Evolutionary conservation across 2,329 filamentous ascomycete genomes (phyloP).

Genomic region (Ophiostoma sp.): DNA sequence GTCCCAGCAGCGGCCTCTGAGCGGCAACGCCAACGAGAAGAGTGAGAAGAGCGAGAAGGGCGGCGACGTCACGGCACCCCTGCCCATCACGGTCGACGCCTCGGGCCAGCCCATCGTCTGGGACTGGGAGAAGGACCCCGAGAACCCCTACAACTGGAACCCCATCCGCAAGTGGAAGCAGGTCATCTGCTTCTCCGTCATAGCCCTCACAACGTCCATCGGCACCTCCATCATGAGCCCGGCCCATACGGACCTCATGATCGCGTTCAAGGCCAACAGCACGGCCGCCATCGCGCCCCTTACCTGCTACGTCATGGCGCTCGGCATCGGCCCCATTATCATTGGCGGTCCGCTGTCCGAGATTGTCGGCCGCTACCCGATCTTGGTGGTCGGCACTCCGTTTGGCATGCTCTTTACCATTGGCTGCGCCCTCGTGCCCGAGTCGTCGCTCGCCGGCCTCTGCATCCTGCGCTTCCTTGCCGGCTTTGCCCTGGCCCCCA

Average conservation of each 20-base stretch:
- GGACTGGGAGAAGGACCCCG: slow-evolving; percentile 37
- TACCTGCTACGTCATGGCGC: slow-evolving; percentile 54
- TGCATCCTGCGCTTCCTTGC: slow-evolving; percentile 53
- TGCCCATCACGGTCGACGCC: slow-evolving; percentile 15
- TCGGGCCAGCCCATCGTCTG: slow-evolving; percentile 15
- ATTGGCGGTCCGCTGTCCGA: slow-evolving; percentile 56
- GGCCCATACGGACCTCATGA: slow-evolving; percentile 41
- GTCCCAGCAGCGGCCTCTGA: background rate
- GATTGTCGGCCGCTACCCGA: slow-evolving; percentile 47
- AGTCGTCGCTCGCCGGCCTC: slow-evolving; percentile 41
- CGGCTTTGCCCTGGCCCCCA: slow-evolving; percentile 46
- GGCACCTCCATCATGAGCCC: slow-evolving; percentile 51
- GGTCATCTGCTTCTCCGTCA: slow-evolving; percentile 36
- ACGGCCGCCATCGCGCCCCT: slow-evolving; percentile 55
- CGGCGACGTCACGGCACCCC: background rate
- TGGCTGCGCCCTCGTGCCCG: slow-evolving; percentile 48
- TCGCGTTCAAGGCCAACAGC: slow-evolving; percentile 48
- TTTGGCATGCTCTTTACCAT: slow-evolving; percentile 51
- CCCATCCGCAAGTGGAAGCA: slow-evolving; percentile 38
- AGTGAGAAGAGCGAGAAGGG: background rate
- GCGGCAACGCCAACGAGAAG: slow-evolving; percentile 23
- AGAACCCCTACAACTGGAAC: slow-evolving; percentile 51
- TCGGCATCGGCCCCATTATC: slow-evolving; percentile 55
- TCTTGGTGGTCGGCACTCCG: slow-evolving; percentile 45
- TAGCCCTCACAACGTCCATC: slow-evolving; percentile 46